Evolutionary conservation across 352 stramenopile genomes (phyloP), one percentile per base, ranked within the genome.

Genomic region (Pythium apleroticum): DNA sequence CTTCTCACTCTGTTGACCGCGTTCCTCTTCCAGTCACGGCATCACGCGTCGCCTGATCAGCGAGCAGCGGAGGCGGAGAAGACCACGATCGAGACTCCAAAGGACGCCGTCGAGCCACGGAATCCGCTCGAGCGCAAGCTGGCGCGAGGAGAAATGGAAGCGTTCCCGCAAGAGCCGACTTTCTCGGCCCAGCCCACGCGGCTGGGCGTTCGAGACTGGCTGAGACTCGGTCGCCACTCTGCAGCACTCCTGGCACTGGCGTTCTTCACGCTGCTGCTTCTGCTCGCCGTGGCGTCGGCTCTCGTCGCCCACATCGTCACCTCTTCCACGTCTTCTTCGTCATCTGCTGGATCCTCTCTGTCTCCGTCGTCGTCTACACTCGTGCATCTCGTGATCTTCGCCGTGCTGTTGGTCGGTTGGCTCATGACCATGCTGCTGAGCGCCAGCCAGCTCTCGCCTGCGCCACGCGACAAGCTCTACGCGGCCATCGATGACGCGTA

Each of bases 21-120:
- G 4, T 90, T 89, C 43, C 64, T 75, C 20, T 79, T 80, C 59
- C 68, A 85, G 62, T 84, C 78, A 4, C 81, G 77, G 22, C 37
- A 58, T 19, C 69, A 79, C 37, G 57, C 39, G 2, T 60, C 60
- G 15, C 69, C 33, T 6, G 4, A 39, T 5, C 19, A 17, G 7
- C 1, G 19, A 28, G 27, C 48, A 41, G 48, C 4, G 43, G 24
- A 41, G 35, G 48, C 9, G 17, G 53, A 17, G 7, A 48, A 35
- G 33, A 9, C 35, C 19, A 31, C 37, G 3, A 9, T 41, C 22
- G 14, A 39, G n/a, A n/a, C 49, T 10, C 35, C 14, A 1, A 48
- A 10, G 4, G 24, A 52, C 30, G 49, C 28, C 33, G 15, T 15
- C n/a, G 4, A 33, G 28, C 49, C 57, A 12, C n/a, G 31, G 39